Percentiles rank a stretch among this genome's conserved stretches.
phyloP scores from a whole-genome alignment of 1,284 basidiomycete genomes.

The Cutaneotrichosporon cavernicola region DNA sequence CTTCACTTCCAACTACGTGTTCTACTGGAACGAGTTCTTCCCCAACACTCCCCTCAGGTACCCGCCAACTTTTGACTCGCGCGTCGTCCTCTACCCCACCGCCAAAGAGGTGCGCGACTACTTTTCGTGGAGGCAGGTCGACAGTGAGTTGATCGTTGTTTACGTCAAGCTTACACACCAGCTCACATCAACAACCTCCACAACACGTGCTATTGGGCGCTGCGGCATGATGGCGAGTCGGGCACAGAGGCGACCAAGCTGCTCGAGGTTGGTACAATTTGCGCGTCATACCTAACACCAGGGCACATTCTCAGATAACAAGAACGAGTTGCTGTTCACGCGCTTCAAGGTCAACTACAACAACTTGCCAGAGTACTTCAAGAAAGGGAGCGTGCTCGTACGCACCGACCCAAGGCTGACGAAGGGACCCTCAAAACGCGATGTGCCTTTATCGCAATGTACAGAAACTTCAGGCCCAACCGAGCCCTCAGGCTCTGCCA shows the following conservation, averaged over 20 bases:
- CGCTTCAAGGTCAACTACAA: conserved; percentile 88
- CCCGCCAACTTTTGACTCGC: conserved; percentile 88
- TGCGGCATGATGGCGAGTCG: conserved; percentile 75
- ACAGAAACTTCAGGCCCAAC: not conserved
- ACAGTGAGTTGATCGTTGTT: conserved; percentile 64
- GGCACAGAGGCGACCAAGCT: conserved; percentile 78
- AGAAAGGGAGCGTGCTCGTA: conserved; percentile 83
- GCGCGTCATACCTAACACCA: conserved; percentile 57
- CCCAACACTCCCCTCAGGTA: conserved; percentile 66
- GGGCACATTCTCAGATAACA: conserved; percentile 83
- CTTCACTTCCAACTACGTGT: conserved; percentile 90
- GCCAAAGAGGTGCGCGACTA: conserved; percentile 78
- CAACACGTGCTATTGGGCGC: conserved; percentile 94
- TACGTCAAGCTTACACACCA: conserved; percentile 45
- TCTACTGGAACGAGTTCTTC: conserved; percentile 78
- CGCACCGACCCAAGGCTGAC: conserved; percentile 51
- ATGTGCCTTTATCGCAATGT: not conserved
- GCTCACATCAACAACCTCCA: conserved; percentile 98
- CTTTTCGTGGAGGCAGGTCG: conserved; percentile 91
- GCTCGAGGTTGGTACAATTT: conserved; percentile 60
- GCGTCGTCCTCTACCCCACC: conserved; percentile 80
- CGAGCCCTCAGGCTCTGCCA: not conserved
- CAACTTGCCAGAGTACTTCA: conserved; percentile 66
- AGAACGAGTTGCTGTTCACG: conserved; percentile 85
- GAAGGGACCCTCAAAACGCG: conserved; percentile 10